Percentiles rank a stretch among this genome's conserved stretches.
These are phyloP conservation scores for Termitomyces titanicus DNA, from an alignment of 768 basidiomycete genomes.

Conservation along the genomic window DNA sequence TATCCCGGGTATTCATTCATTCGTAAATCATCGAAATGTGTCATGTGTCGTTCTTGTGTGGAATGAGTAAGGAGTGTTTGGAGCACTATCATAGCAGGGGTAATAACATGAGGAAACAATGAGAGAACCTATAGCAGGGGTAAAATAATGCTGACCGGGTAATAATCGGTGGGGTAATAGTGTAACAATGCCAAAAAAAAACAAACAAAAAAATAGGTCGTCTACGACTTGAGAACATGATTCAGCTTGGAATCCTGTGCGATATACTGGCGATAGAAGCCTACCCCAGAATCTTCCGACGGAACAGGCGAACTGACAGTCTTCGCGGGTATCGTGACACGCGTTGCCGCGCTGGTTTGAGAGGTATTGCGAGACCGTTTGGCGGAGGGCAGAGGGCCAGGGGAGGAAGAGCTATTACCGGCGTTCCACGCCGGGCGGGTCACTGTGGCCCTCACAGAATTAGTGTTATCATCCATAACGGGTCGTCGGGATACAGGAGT, in stretches of 20 bases:
- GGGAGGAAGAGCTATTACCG: constrained; percentile 46
- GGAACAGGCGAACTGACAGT: constrained; percentile 68
- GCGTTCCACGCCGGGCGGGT: constrained; percentile 74
- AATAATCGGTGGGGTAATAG: constrained; percentile 17
- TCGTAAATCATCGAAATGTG: constrained; percentile 2
- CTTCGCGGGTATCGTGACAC: constrained; percentile 35
- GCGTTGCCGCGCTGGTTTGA: constrained; percentile 63
- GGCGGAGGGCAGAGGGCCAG: constrained; percentile 31
- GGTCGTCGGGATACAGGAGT: constrained; percentile 43
- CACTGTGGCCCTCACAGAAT: constrained; percentile 67
- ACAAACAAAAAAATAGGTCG: constrained; percentile 7
- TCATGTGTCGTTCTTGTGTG: not conserved
- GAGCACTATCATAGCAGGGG: constrained; percentile 14
- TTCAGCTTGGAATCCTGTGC: constrained; percentile 71
- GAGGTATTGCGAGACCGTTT: constrained; percentile 72
- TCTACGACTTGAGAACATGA: constrained; percentile 30
- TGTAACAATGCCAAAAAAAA: constrained; percentile 8
- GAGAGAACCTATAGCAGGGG: constrained; percentile 9
- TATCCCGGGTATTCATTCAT: constrained; percentile 3
- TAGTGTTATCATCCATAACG: constrained; percentile 57
- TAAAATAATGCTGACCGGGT: constrained; percentile 17
- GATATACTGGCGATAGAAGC: constrained; percentile 78
- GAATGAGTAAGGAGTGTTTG: constrained; percentile 17
- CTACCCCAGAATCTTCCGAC: constrained; percentile 80
- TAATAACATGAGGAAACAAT: constrained; percentile 9